Percentiles rank a stretch among this genome's conserved stretches.
phyloP scores from a whole-genome alignment of 1,139 yeast genomes.

The Zygosaccharomyces sapae region DNA sequence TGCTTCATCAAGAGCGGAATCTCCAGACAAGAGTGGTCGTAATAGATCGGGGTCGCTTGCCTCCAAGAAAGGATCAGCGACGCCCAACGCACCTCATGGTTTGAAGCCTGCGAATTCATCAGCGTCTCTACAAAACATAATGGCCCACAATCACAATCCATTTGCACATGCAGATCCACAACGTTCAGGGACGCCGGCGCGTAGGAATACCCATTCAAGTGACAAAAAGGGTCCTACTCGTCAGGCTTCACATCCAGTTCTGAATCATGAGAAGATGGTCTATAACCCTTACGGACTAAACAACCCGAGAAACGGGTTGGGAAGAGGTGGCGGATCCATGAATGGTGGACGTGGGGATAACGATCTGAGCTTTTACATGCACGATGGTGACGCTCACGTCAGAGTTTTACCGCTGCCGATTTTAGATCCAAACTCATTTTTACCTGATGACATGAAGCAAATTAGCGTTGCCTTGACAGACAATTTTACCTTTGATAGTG shows the following conservation, averaged over 20 bases:
- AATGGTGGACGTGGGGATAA: slow-evolving; percentile 13
- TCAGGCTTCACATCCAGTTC: slow-evolving; percentile 13
- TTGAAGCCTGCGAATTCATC: slow-evolving; percentile 21
- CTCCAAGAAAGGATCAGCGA: slow-evolving; percentile 9
- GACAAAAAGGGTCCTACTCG: slow-evolving; percentile 5
- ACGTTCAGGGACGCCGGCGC: not conserved
- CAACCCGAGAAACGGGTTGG: slow-evolving; percentile 16
- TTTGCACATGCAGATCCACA: slow-evolving; percentile 16
- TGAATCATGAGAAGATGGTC: slow-evolving; percentile 23
- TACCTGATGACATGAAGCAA: slow-evolving; percentile 55
- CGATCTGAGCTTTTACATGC: slow-evolving; percentile 29
- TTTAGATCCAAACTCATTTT: slow-evolving; percentile 60
- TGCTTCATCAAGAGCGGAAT: slow-evolving; percentile 9
- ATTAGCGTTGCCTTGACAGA: slow-evolving; percentile 52
- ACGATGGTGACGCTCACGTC: slow-evolving; percentile 38
- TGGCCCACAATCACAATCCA: slow-evolving; percentile 32
- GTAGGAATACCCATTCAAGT: slow-evolving; percentile 3
- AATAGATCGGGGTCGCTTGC: slow-evolving; percentile 13
- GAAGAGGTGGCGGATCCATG: slow-evolving; percentile 4
- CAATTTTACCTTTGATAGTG: slow-evolving; percentile 49
- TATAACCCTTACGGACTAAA: slow-evolving; percentile 36
- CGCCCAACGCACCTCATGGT: slow-evolving; percentile 10
- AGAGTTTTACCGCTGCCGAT: slow-evolving; percentile 60
- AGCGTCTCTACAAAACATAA: slow-evolving; percentile 22
- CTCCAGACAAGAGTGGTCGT: slow-evolving; percentile 11